Evolutionary conservation across 306 rosid genomes (phyloP).

Genomic region (Canavalia ensiformis): DNA sequence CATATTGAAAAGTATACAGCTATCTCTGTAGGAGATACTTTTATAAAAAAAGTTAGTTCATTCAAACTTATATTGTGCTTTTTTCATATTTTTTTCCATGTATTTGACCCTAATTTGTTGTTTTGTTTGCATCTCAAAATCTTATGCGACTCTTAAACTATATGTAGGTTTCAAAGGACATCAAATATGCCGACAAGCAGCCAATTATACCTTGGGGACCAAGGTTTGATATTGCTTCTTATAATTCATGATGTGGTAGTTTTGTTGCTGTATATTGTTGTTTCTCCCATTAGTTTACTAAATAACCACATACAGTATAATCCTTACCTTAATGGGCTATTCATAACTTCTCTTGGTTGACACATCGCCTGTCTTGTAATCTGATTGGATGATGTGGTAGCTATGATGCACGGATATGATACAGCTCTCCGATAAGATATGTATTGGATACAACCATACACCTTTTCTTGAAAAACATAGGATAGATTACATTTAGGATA

Average conservation of each 20-base stretch:
- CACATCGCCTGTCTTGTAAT: slow-evolving; percentile 13
- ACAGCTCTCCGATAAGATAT: no score
- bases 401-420: not conserved
- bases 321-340: slow-evolving; percentile 5
- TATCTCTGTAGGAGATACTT: slow-evolving; percentile 11
- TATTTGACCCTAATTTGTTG: slow-evolving; percentile 2
- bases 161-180: slow-evolving; percentile 93
- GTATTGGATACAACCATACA: no score
- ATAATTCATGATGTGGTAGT: slow-evolving; percentile 31
- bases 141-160: slow-evolving; percentile 32
- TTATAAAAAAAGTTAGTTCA: not conserved
- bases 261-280: slow-evolving; percentile 28
- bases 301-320: not conserved
- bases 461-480: no score
- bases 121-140: slow-evolving; percentile 30
- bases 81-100: slow-evolving; percentile 25
- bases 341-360: slow-evolving; percentile 30
- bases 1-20: slow-evolving; percentile 33
- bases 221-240: slow-evolving; percentile 66
- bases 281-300: slow-evolving; percentile 38
- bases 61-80: slow-evolving; percentile 15
- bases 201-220: slow-evolving; percentile 99
- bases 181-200: slow-evolving; percentile 96
- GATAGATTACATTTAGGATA: no score
- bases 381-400: slow-evolving; percentile 4